Base-by-base conservation (phyloP, 2,329 filamentous ascomycete species). In the Harringtonia lauricola region DNA sequence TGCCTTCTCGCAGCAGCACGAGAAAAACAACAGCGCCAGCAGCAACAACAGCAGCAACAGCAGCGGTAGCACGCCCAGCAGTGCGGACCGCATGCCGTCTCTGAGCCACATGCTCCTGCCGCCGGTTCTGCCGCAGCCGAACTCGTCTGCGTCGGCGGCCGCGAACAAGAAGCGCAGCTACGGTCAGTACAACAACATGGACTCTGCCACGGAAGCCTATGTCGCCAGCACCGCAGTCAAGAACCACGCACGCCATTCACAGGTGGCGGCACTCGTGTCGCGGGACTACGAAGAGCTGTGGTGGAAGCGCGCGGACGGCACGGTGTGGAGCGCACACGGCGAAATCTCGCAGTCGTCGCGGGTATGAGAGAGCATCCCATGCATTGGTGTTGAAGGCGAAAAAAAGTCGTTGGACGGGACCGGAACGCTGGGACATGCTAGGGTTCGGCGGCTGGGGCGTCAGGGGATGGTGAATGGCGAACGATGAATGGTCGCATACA, bases 301-400 rank as follows among this genome's bases (percentile, higher is more conserved):
- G 40, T 53, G 51, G 51, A 50, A 50, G 44, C 49, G 51, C 2
- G 51, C 51, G 3, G 49, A 53, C 21, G 51, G 51, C 19, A 47
- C 40, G 15, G 39, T 50, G 4, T 52, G 50, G 45, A 45, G 48
- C 17, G 44, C 42, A 7, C 41, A 44, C 28, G 48, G 50, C 31
- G 48, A 49, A n/a, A 18, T 48, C 24, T 7, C 7, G 8, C 18
- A 30, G 9, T 41, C 22, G 18, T 28, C 24, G n/a, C 31, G 28
- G 15, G 42, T 34, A 30, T 47, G 26, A 47, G 21, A 15, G 10
- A 12, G 8, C 8, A 22, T 10, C 6, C 17, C 28, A 29, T 13
- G 13, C 8, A 29, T 29, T n/a, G n/a, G n/a, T n/a, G n/a, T n/a
- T n/a, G n/a, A n/a, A n/a, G n/a, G n/a, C n/a, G n/a, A n/a, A n/a